Evolutionary conservation across 2,329 filamentous ascomycete genomes (phyloP), one percentile per base, ranked within the genome.

Genomic region (Leptographium procerum): DNA sequence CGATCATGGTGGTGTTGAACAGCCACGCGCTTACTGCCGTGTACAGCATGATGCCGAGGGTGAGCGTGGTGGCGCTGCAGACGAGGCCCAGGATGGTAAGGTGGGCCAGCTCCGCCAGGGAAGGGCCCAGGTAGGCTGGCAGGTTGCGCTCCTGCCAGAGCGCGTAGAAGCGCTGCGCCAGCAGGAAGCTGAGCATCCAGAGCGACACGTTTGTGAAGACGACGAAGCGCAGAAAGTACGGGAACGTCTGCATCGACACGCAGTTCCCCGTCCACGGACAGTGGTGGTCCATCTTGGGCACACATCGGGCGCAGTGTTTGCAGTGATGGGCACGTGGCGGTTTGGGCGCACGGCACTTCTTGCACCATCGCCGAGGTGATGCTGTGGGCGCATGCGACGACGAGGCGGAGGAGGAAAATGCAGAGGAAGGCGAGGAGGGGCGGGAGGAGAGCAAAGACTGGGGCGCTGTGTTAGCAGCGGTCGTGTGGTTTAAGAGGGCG

Each of bases 191-290:
- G 7, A 92, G 77, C 57, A 72, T 70, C 72, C 84, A 84, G 64
- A 89, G 83, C 2, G 86, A 76, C 16, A 79, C 60, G 66, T 87
- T 86, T 29, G 87, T 78, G 68, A 84, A 91, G 62, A 83, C 68
- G 50, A 94, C 76, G 73, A 94, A 92, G 65, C 89, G 87, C 52
- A 91, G 63, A 71, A 94, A 94, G 72, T 92, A 86, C 9, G 89
- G 89, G 66, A 91, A 88, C 1, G 87, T 91, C 61, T 84, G 85
- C 70, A 91, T 81, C 14, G 87, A 91, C 57, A 94, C 87, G 73
- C 89, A 95, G 72, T 91, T 92, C 61, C 73, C 76, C 4, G 88
- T 92, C 89, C 89, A 94, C 3, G 89, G 88, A 68, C 89, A 94
- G 73, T 95, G 88, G 72, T 91, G 87, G 72, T 91, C 88, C 88